phyloP scores from a whole-genome alignment of 768 basidiomycete species.

The Mycena polygramma region DNA sequence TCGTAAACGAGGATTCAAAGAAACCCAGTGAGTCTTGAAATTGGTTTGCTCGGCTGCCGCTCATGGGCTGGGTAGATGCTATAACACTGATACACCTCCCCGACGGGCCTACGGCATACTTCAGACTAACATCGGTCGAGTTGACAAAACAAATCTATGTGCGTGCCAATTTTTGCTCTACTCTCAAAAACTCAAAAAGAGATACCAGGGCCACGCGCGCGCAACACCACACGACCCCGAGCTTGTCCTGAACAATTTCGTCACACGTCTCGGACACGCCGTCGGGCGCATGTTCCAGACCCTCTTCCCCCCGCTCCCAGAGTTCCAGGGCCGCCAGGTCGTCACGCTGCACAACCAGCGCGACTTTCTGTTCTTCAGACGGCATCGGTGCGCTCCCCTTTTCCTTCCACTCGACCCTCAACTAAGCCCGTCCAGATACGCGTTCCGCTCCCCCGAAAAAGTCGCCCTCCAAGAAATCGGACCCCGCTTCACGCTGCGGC shows the following conservation, averaged over 20 bases:
- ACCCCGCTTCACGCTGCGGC: conserved; percentile 95
- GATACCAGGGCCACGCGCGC: conserved; percentile 87
- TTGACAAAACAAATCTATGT: conserved; percentile 90
- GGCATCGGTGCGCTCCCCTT: conserved; percentile 79
- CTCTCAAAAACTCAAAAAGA: background rate
- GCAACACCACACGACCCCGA: conserved; percentile 95
- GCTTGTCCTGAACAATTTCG: conserved; percentile 94
- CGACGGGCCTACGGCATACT: conserved; percentile 93
- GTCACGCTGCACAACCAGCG: conserved; percentile 98
- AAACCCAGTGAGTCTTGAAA: conserved; percentile 80
- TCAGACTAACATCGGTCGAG: conserved; percentile 91
- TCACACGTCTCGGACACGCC: conserved; percentile 92
- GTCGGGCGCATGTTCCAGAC: conserved; percentile 97
- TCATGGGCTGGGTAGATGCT: conserved; percentile 70
- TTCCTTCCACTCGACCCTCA: background rate
- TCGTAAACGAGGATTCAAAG: conserved; percentile 97
- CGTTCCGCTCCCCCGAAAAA: conserved; percentile 91
- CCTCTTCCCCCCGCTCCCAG: conserved; percentile 93
- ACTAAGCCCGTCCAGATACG: conserved; percentile 69
- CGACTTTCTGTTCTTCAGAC: conserved; percentile 97
- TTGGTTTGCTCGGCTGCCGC: conserved; percentile 1
- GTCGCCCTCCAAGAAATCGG: conserved; percentile 98
- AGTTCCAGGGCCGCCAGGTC: conserved; percentile 96
- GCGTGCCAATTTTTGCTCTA: conserved; percentile 42
- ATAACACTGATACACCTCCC: conserved; percentile 94